phyloP scores from a whole-genome alignment of 2,329 filamentous ascomycete genomes.

The Hypomyces rosellus region DNA sequence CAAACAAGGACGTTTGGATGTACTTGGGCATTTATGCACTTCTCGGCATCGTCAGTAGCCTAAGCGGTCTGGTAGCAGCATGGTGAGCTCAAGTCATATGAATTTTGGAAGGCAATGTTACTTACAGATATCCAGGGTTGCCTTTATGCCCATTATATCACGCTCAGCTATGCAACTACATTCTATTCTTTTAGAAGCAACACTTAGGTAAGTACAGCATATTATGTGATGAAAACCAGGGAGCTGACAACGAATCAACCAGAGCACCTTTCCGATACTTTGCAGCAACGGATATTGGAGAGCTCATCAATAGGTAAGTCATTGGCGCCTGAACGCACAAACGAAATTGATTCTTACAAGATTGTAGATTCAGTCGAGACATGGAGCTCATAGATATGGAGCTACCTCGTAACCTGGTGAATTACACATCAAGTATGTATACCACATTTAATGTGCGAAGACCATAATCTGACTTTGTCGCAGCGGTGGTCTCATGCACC shows the following conservation, averaged over 20 bases:
- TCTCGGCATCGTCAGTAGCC: slow-evolving; percentile 1
- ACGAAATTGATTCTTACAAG: no score
- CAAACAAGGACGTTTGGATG: slow-evolving; percentile 5
- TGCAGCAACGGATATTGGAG: slow-evolving; percentile 3
- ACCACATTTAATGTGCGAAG: neutral
- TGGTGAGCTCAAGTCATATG: neutral
- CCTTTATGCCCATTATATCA: slow-evolving; percentile 6
- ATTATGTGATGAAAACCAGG: no score
- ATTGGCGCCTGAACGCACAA: neutral
- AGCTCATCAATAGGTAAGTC: slow-evolving; percentile 7
- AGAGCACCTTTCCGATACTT: slow-evolving; percentile 8
- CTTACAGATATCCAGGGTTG: neutral
- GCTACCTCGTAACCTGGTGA: slow-evolving; percentile 5
- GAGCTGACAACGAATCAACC: neutral
- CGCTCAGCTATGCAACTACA: slow-evolving; percentile 2
- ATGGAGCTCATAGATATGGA: slow-evolving; percentile 12
- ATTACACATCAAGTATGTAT: slow-evolving; percentile 7
- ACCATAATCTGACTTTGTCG: neutral
- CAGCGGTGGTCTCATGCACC: slow-evolving; percentile 1
- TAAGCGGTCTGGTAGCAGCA: neutral
- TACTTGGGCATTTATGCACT: slow-evolving; percentile 6
- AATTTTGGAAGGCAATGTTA: neutral
- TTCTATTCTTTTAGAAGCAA: slow-evolving; percentile 1
- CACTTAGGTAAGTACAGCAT: slow-evolving; percentile 1
- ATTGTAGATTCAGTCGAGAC: slow-evolving; percentile 9